Percentiles rank a stretch among this genome's conserved stretches.
Conservation (phyloP, 257 asterid genomes). For the Vinca minor region DNA sequence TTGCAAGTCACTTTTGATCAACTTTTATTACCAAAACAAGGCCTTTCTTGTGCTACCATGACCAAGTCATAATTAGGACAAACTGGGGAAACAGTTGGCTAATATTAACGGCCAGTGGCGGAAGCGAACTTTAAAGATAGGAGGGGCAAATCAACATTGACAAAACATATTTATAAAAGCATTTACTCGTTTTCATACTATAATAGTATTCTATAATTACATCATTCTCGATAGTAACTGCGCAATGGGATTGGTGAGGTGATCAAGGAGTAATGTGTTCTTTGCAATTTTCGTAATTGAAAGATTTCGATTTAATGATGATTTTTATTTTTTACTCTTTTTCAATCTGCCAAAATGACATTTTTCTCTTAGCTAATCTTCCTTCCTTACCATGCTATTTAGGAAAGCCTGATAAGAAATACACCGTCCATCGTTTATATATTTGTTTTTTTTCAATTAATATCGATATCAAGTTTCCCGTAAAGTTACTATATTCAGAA, state of each 20-base stretch:
- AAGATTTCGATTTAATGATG: background rate
- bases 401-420: constrained; percentile 1
- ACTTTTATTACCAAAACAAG: background rate
- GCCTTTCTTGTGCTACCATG: constrained; percentile 2
- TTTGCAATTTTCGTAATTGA: constrained; percentile 1
- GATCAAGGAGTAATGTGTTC: background rate
- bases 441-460: background rate
- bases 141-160: too few species aligned
- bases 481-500: background rate
- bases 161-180: too few species aligned
- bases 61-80: background rate
- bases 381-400: background rate
- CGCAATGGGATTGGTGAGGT: constrained; percentile 11
- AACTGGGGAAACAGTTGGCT: constrained; percentile 14
- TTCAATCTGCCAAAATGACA: background rate
- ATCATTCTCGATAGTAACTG: constrained; percentile 21
- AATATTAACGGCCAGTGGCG: too few species aligned
- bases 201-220: too few species aligned
- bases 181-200: too few species aligned
- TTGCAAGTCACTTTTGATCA: background rate
- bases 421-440: background rate
- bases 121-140: too few species aligned
- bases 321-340: background rate
- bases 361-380: background rate
- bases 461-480: constrained; percentile 2